Conservation (phyloP, 352 stramenopile species). For the Phytophthora meadii region DNA sequence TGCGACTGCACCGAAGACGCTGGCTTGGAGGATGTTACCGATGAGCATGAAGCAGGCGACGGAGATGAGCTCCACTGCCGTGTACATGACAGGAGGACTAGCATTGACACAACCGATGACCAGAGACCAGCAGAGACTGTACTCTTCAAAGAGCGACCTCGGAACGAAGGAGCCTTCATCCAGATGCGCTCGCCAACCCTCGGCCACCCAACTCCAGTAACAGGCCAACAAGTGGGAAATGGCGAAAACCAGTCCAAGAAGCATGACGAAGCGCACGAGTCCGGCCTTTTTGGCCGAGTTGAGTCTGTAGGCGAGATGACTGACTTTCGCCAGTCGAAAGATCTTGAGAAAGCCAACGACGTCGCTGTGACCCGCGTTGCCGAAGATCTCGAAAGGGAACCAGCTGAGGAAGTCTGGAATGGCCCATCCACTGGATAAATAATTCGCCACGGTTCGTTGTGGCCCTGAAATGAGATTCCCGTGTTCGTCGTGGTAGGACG, state of each 20-base stretch:
- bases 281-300: constrained; percentile 70
- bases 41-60: constrained; percentile 73
- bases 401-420: constrained; percentile 66
- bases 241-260: constrained; percentile 59
- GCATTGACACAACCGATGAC: constrained; percentile 70
- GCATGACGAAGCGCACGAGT: constrained; percentile 54
- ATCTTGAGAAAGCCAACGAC: constrained; percentile 66
- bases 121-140: constrained; percentile 62
- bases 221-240: constrained; percentile 65
- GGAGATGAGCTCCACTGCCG: constrained; percentile 50
- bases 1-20: constrained; percentile 71
- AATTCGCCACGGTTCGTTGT: constrained; percentile 48
- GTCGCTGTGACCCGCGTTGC: constrained; percentile 32
- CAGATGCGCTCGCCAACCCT: constrained; percentile 48
- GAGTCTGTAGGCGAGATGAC: constrained; percentile 53
- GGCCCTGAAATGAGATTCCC: constrained; percentile 62
- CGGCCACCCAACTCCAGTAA: constrained; percentile 66
- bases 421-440: constrained; percentile 61
- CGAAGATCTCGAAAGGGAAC: constrained; percentile 67
- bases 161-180: constrained; percentile 35
- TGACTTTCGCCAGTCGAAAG: constrained; percentile 69
- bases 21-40: constrained; percentile 70
- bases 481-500: constrained; percentile 54
- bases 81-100: constrained; percentile 63
- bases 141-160: constrained; percentile 42